Evolutionary conservation across 371 early-diverging fungal species (phyloP), one percentile per base, ranked within the genome.

Genomic region (Rhizopus microsporus): DNA sequence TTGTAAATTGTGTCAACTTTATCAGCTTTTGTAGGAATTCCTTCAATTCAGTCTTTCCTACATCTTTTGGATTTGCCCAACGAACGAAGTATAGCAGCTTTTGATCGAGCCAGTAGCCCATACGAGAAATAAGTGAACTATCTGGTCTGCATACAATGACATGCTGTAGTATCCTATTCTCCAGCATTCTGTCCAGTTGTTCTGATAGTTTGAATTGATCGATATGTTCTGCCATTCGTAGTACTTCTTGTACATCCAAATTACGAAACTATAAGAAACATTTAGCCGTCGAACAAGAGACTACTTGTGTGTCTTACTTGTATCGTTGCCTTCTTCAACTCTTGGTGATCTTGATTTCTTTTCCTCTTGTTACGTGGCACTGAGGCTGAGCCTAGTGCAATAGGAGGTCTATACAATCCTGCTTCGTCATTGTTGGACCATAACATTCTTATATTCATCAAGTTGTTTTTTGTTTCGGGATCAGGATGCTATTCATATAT

Each of bases 81-180:
- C 68, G 60, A 39, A 74, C 51, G 7, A 80, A 46, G 54, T 78
- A 72, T 63, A 73, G 61, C 7, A 84, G 49, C 10, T 71, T 67
- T 43, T 82, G 76, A 23, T 63, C 68, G 5, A 84, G 58, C 80
- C 78, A 79, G 12, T 67, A 65, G 43, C 77, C 74, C 23, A 84
- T 71, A 23, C 84, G 65, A 10, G 67, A 56, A 33, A 81, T 62
- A 17, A 67, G 60, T 12, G 72, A 63, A 74, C 74, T 66, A 29
- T 60, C 44, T 16, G 65, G 64, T 33, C 64, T 55, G 55, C 74
- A 73, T 6, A 71, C 48, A 16, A 84, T 32, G 4, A 78, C 50
- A 62, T 82, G 81, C 54, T 84, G 84, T 7, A 82, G 51, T 31
- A 73, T 47, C 9, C 82, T 65, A 33, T 75, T 74, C 4, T 80